Evolutionary conservation across 257 asterid genomes (phyloP).

Genomic region (Lavandula angustifolia): DNA sequence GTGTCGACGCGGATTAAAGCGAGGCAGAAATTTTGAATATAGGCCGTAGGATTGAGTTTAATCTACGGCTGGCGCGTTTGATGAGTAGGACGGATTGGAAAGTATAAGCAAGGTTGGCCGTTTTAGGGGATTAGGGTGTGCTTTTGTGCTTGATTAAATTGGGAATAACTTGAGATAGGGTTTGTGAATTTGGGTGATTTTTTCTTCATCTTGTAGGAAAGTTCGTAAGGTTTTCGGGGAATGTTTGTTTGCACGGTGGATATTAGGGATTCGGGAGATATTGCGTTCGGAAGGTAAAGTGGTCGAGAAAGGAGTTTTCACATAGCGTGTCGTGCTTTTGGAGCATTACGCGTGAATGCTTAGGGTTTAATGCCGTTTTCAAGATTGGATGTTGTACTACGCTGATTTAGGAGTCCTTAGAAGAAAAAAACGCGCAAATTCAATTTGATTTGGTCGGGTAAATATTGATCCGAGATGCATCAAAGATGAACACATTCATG

Average conservation of each 20-base stretch:
- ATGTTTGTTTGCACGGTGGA: slow-evolving; percentile 22
- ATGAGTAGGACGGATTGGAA: slow-evolving; percentile 46
- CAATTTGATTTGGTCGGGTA: slow-evolving; percentile 35
- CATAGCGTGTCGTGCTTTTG: slow-evolving; percentile 40
- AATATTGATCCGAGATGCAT: slow-evolving; percentile 30
- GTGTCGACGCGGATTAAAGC: slow-evolving; percentile 59
- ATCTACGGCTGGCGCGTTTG: slow-evolving; percentile 54
- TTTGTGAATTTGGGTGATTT: slow-evolving; percentile 33
- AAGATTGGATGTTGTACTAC: slow-evolving; percentile 9
- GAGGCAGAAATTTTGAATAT: slow-evolving; percentile 54
- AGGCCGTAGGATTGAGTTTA: slow-evolving; percentile 53
- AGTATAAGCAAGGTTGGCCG: slow-evolving; percentile 29
- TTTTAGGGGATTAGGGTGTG: slow-evolving; percentile 51
- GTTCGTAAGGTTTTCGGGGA: slow-evolving; percentile 53
- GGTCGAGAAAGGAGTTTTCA: slow-evolving; percentile 44
- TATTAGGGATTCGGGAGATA: slow-evolving; percentile 40
- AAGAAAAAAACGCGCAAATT: slow-evolving; percentile 46
- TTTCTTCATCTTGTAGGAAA: slow-evolving; percentile 38
- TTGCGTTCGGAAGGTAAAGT: slow-evolving; percentile 38
- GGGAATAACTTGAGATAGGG: slow-evolving; percentile 44
- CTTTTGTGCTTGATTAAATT: slow-evolving; percentile 60
- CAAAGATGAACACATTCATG: slow-evolving; percentile 61
- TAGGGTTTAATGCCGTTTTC: slow-evolving; percentile 20
- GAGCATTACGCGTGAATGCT: slow-evolving; percentile 40
- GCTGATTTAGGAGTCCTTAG: slow-evolving; percentile 33